Evolutionary conservation across 495 filamentous ascomycete genomes (phyloP).

Genomic region (Aspergillus mulundensis): DNA sequence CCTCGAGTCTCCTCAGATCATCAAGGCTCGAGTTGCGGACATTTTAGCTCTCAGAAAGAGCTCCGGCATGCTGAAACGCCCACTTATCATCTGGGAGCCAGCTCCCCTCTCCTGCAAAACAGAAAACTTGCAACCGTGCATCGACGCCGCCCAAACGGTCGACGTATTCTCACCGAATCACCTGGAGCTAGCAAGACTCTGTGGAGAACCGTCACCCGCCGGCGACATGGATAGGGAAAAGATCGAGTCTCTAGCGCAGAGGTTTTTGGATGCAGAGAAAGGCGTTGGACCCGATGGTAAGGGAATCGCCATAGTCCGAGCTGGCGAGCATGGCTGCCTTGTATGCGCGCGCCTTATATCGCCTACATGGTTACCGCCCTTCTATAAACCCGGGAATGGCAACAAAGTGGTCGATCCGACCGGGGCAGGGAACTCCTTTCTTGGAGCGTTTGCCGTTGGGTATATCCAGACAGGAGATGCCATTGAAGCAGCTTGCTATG

Average conservation of each 20-base stretch:
- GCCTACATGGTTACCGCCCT: slow-evolving; percentile 29
- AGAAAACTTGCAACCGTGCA: slow-evolving; percentile 19
- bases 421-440: slow-evolving; percentile 35
- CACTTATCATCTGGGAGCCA: slow-evolving; percentile 39
- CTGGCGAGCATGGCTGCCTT: slow-evolving; percentile 32
- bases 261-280: slow-evolving; percentile 9
- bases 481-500: slow-evolving; percentile 26
- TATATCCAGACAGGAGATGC: slow-evolving; percentile 18
- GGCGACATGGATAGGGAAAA: slow-evolving; percentile 1
- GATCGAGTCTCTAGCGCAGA: slow-evolving; percentile 25
- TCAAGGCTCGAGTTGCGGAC: slow-evolving; percentile 25
- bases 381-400: slow-evolving; percentile 12
- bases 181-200: slow-evolving; percentile 26
- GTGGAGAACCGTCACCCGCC: slow-evolving; percentile 6
- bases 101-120: slow-evolving; percentile 25
- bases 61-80: slow-evolving; percentile 12
- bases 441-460: slow-evolving; percentile 32
- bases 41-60: slow-evolving; percentile 13
- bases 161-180: slow-evolving; percentile 40
- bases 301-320: slow-evolving; percentile 25
- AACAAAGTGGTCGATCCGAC: slow-evolving; percentile 31
- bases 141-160: slow-evolving; percentile 21
- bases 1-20: slow-evolving; percentile 57
- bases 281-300: slow-evolving; percentile 17
- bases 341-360: slow-evolving; percentile 8